phyloP scores from a whole-genome alignment of 768 basidiomycete genomes.

The Mrakia gelida region DNA sequence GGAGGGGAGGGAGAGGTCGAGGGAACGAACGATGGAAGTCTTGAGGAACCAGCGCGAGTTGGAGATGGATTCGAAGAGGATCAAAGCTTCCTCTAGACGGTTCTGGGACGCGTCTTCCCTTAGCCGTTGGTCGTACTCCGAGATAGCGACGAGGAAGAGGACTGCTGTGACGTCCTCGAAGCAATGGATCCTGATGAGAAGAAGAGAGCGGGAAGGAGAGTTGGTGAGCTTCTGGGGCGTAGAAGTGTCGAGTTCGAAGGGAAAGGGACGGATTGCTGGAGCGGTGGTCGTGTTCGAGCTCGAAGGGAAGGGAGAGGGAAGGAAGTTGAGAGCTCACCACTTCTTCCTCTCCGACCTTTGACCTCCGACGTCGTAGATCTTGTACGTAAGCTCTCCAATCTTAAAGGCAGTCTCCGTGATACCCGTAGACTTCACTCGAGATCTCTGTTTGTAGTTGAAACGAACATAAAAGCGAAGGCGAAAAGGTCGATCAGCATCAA shows the following conservation, averaged over 20 bases:
- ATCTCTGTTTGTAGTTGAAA: conserved; percentile 59
- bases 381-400: conserved; percentile 58
- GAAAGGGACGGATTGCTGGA: too few species aligned
- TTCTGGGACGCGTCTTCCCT: conserved; percentile 62
- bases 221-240: too few species aligned
- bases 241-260: not conserved
- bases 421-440: conserved; percentile 80
- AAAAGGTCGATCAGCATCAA: conserved; percentile 60
- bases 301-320: not conserved
- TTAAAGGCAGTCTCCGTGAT: conserved; percentile 69
- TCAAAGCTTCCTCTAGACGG: conserved; percentile 26
- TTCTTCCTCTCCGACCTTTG: conserved; percentile 69
- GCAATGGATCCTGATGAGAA: conserved; percentile 47
- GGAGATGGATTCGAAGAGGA: conserved; percentile 29
- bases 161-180: conserved; percentile 93
- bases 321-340: conserved; percentile 11
- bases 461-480: conserved; percentile 61
- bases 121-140: conserved; percentile 79
- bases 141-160: conserved; percentile 81
- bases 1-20: not conserved
- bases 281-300: not conserved
- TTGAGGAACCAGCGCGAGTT: conserved; percentile 24
- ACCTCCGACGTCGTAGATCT: conserved; percentile 82
- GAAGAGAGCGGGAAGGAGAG: too few species aligned
- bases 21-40: conserved; percentile 53